These are phyloP conservation scores for Adenanthera pavonina DNA, from an alignment of 306 rosid genomes.

Conservation along the genomic window DNA sequence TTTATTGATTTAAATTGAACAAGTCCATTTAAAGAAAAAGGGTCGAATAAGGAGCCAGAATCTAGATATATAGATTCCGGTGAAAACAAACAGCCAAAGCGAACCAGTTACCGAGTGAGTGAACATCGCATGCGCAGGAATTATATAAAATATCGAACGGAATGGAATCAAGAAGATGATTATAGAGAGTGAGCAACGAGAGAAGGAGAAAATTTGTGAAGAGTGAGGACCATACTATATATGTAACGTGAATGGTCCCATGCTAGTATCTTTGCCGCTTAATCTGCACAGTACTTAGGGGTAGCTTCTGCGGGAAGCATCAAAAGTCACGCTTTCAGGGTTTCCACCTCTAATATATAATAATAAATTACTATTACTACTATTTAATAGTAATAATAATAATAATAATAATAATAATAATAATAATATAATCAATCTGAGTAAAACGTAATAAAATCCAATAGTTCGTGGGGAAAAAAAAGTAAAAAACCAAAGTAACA, in stretches of 20 bases:
- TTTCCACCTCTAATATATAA: constrained; percentile 18
- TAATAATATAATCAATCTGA: background rate
- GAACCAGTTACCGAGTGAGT: constrained; percentile 39
- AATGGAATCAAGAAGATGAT: constrained; percentile 24
- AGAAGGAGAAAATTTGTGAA: constrained; percentile 25
- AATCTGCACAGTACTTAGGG: constrained; percentile 58
- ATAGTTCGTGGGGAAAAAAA: background rate
- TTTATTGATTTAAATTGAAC: constrained; percentile 1
- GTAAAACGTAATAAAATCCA: background rate
- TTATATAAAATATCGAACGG: constrained; percentile 33
- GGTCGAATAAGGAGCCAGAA: constrained; percentile 15
- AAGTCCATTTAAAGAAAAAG: constrained; percentile 1
- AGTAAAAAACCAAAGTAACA: background rate
- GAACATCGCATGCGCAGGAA: constrained; percentile 46
- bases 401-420: constrained; percentile 1
- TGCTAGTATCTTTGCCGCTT: constrained; percentile 45
- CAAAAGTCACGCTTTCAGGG: constrained; percentile 56
- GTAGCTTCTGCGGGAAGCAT: constrained; percentile 44
- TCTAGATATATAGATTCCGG: constrained; percentile 38
- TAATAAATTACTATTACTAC: background rate
- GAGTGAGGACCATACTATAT: constrained; percentile 61
- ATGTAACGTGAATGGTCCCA: constrained; percentile 57
- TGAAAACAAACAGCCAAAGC: constrained; percentile 34
- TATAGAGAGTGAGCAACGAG: constrained; percentile 1
- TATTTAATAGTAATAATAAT: background rate